These are phyloP conservation scores for Jatropha multifida DNA, from an alignment of 441 rosid species.

Conservation along the genomic window DNA sequence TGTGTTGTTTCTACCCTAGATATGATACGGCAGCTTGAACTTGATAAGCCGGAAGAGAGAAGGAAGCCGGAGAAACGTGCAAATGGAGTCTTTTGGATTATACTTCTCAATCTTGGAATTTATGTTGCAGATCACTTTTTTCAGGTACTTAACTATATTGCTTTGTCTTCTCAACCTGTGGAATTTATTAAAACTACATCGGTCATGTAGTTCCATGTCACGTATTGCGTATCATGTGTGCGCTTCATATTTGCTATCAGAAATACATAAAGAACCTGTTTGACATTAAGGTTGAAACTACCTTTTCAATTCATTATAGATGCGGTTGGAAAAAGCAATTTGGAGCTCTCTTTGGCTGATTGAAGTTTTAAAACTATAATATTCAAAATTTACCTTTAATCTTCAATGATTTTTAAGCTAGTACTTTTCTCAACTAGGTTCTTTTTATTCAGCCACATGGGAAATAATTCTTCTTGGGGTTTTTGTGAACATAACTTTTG, in stretches of 20 bases:
- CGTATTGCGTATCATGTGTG: not conserved
- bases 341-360: not conserved
- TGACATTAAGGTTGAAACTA: too few species aligned
- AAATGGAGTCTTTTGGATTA: constrained; percentile 81
- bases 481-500: not conserved
- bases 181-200: not conserved
- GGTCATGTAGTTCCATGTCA: not conserved
- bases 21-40: constrained; percentile 57
- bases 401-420: too few species aligned
- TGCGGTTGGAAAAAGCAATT: not conserved
- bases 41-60: constrained; percentile 50
- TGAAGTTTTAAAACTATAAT: too few species aligned
- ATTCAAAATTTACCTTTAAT: too few species aligned
- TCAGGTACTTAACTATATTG: constrained; percentile 45
- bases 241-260: too few species aligned
- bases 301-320: too few species aligned
- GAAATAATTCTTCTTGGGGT: not conserved
- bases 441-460: not conserved
- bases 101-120: constrained; percentile 79
- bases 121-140: constrained; percentile 76
- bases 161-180: not conserved
- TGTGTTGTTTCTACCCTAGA: constrained; percentile 38
- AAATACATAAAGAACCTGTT: not conserved
- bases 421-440: too few species aligned
- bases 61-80: constrained; percentile 53